Conservation (phyloP, 306 rosid species). For the Ormosia emarginata region DNA sequence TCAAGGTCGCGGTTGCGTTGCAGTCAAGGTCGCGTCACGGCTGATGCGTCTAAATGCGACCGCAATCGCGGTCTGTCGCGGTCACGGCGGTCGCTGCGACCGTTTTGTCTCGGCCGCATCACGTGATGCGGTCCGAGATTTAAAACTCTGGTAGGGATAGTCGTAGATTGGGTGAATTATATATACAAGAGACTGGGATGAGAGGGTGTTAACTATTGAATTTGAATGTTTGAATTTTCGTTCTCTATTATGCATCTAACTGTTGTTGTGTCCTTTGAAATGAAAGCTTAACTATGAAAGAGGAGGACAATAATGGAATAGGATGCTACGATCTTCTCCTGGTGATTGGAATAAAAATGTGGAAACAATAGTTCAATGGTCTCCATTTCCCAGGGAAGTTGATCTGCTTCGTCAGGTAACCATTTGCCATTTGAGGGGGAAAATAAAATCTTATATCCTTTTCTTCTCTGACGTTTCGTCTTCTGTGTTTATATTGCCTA, state of each 20-base stretch:
- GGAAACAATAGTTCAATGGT: conserved; percentile 80
- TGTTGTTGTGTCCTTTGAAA: conserved; percentile 25
- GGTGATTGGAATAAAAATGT: conserved; percentile 72
- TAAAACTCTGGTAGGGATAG: conserved; percentile 6
- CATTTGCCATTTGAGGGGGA: neutral
- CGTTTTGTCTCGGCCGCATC: too few species aligned
- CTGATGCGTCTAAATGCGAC: too few species aligned
- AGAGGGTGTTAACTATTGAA: neutral
- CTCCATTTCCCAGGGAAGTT: conserved; percentile 74
- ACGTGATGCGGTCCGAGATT: too few species aligned
- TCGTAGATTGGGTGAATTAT: neutral
- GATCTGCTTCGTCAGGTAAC: conserved; percentile 72
- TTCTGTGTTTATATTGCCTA: neutral
- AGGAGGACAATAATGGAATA: conserved; percentile 54
- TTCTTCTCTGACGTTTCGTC: neutral
- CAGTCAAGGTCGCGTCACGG: too few species aligned
- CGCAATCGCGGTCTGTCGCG: too few species aligned
- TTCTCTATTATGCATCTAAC: conserved; percentile 29
- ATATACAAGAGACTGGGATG: neutral
- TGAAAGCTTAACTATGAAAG: conserved; percentile 80
- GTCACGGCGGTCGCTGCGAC: too few species aligned
- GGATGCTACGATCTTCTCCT: conserved; percentile 55
- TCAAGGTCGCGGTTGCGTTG: too few species aligned
- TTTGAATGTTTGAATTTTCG: neutral
- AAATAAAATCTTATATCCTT: neutral